phyloP scores from a whole-genome alignment of 2,329 filamentous ascomycete species.

The Rhynchosporium agropyri region DNA sequence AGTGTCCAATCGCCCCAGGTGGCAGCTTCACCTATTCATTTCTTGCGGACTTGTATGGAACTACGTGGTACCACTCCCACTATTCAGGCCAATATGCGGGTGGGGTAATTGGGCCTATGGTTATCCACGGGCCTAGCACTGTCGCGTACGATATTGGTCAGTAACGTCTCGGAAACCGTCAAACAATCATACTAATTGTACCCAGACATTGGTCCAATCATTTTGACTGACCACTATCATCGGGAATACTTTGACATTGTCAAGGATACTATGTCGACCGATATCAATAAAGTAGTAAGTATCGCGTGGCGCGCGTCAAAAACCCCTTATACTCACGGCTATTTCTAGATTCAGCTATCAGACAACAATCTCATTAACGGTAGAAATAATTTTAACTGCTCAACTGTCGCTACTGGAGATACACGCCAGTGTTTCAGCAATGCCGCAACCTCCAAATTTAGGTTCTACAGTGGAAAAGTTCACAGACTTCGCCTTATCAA shows the following conservation, averaged over 20 bases:
- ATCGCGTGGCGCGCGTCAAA: too few species aligned
- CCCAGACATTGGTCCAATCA: slow-evolving; percentile 59
- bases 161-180: neutral
- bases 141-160: slow-evolving; percentile 56
- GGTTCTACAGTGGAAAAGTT: slow-evolving; percentile 47
- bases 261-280: slow-evolving; percentile 30
- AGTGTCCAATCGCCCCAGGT: slow-evolving; percentile 66
- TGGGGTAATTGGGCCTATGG: slow-evolving; percentile 61
- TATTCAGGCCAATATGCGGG: slow-evolving; percentile 54
- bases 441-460: slow-evolving; percentile 42
- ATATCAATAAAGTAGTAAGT: slow-evolving; percentile 16
- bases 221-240: slow-evolving; percentile 47
- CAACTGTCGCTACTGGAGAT: slow-evolving; percentile 31
- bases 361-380: slow-evolving; percentile 44
- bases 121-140: slow-evolving; percentile 62
- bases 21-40: slow-evolving; percentile 39
- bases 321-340: neutral
- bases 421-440: slow-evolving; percentile 33
- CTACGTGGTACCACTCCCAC: slow-evolving; percentile 58
- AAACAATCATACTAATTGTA: neutral
- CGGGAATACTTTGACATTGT: slow-evolving; percentile 49
- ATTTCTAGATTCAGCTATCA: slow-evolving; percentile 32
- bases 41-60: slow-evolving; percentile 44
- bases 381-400: slow-evolving; percentile 40
- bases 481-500: slow-evolving; percentile 55